Percentiles rank a stretch among this genome's conserved stretches.
These are phyloP conservation scores for Aureobasidium uvarum DNA, from an alignment of 2,329 filamentous ascomycete species.

Conservation along the genomic window DNA sequence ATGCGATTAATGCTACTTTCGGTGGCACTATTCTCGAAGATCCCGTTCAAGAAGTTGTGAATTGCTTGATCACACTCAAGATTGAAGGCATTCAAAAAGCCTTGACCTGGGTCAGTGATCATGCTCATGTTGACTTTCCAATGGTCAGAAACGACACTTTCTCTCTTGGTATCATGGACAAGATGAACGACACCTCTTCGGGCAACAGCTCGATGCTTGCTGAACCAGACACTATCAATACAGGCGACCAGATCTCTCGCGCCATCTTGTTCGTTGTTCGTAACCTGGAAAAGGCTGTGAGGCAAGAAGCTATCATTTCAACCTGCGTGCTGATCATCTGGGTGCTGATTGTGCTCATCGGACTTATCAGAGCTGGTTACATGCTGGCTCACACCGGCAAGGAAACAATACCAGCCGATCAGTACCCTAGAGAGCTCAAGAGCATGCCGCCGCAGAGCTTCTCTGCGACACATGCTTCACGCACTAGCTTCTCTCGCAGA, in stretches of 20 bases:
- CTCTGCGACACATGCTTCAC: conserved; percentile 19
- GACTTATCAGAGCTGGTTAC: conserved; percentile 63
- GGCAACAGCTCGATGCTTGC: conserved; percentile 71
- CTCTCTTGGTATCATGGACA: conserved; percentile 68
- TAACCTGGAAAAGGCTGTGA: conserved; percentile 65
- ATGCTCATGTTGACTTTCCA: conserved; percentile 81
- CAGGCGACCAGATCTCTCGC: conserved; percentile 76
- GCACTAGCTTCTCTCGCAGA: conserved; percentile 19
- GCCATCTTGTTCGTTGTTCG: conserved; percentile 69
- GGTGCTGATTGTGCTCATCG: conserved; percentile 72
- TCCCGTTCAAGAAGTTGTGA: conserved; percentile 74
- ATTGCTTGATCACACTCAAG: conserved; percentile 87
- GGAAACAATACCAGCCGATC: conserved; percentile 23
- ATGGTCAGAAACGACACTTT: conserved; percentile 76
- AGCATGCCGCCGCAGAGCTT: conserved; percentile 24
- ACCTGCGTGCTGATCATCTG: conserved; percentile 71
- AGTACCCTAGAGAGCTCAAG: conserved; percentile 28
- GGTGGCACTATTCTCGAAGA: conserved; percentile 76
- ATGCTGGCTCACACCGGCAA: conserved; percentile 56
- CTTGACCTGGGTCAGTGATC: conserved; percentile 87
- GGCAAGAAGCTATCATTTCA: conserved; percentile 77
- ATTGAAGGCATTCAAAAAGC: conserved; percentile 79
- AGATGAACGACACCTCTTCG: conserved; percentile 47
- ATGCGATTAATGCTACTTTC: conserved; percentile 73
- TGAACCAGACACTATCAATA: conserved; percentile 64